Evolutionary conservation across 164 flowering plant species (phyloP), one percentile per base, ranked within the genome.

Genomic region (Sedum album): DNA sequence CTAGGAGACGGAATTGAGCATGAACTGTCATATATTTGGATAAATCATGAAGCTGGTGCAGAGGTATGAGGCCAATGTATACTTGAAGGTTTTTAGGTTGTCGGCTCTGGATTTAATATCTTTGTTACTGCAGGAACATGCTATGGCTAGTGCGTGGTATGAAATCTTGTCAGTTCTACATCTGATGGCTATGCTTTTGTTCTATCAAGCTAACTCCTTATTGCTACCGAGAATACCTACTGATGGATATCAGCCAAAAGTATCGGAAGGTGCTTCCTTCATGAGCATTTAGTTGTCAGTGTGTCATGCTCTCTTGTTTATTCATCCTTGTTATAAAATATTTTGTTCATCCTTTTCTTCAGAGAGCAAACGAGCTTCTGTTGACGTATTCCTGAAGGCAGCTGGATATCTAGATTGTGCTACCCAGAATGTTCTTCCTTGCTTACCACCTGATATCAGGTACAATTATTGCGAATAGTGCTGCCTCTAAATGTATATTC

Each of bases 341-440:
- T 30, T 60, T 18, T 21, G 28, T 23, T 53, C 14, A 13, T 10
- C 33, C 15, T 46, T 23, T 31, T 14, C 53, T 20, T 71, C 84
- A 94, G 99, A 91, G 76, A 87, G 84, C 83, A 88, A 85, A 73
- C 74, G 88, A 69, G 80, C 87, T 65, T 82, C 93, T 28, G 71
- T 94, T 74, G 99, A 94, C 69, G 71, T 88, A 70, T 87, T 94
- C 76, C 72, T 94, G 69, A 91, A 85, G 81, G 97, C 92, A 60
- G 95, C 96, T 8, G 99, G 99, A 79, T 94, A 87, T 79, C 81
- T 94, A 71, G 97, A 91, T 70, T 94, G 87, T 79, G 96, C 96
- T 72, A 84, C 90, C 60, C 79, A 76, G 55, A 82, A 91, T 72
- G 90, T 94, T 74, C 85, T 88, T 31, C 99, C 97, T 17, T 89